Percentiles rank a stretch among this genome's conserved stretches.
Conservation (phyloP, 2,329 filamentous ascomycete species). For the Aspergillus phoenicis region DNA sequence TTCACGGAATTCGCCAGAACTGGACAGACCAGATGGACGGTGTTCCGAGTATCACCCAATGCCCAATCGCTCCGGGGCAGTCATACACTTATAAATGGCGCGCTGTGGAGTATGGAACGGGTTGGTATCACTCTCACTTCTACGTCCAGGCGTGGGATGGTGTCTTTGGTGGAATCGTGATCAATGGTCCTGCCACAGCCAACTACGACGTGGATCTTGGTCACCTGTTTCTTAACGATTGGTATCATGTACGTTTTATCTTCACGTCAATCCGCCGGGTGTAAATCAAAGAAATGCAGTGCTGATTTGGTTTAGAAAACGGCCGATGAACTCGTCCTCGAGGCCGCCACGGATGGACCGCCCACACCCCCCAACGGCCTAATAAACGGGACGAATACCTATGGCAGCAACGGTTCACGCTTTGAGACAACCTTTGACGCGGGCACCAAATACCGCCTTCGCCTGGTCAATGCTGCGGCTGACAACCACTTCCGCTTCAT, state of each 20-base stretch:
- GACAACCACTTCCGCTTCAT: slow-evolving; percentile 20
- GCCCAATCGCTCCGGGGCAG: slow-evolving; percentile 40
- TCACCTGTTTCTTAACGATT: neutral
- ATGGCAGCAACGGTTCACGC: neutral
- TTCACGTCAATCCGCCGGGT: too few species aligned
- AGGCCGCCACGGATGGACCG: neutral
- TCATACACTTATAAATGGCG: slow-evolving; percentile 42
- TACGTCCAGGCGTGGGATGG: slow-evolving; percentile 53
- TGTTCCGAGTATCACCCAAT: slow-evolving; percentile 39
- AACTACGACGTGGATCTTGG: neutral
- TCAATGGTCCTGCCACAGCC: slow-evolving; percentile 1
- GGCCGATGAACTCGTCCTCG: neutral
- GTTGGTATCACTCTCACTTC: slow-evolving; percentile 41
- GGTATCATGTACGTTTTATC: neutral
- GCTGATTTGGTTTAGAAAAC: neutral
- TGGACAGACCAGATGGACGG: slow-evolving; percentile 36
- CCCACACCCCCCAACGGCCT: neutral
- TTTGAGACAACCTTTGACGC: neutral
- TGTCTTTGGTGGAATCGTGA: slow-evolving; percentile 34
- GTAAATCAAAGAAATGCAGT: too few species aligned
- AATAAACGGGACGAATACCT: neutral
- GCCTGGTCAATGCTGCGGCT: neutral
- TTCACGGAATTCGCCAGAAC: slow-evolving; percentile 41
- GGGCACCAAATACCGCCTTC: neutral
- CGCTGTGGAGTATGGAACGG: slow-evolving; percentile 40